Conservation (phyloP, 1,284 basidiomycete genomes). For the Rhodotorula sp. region DNA sequence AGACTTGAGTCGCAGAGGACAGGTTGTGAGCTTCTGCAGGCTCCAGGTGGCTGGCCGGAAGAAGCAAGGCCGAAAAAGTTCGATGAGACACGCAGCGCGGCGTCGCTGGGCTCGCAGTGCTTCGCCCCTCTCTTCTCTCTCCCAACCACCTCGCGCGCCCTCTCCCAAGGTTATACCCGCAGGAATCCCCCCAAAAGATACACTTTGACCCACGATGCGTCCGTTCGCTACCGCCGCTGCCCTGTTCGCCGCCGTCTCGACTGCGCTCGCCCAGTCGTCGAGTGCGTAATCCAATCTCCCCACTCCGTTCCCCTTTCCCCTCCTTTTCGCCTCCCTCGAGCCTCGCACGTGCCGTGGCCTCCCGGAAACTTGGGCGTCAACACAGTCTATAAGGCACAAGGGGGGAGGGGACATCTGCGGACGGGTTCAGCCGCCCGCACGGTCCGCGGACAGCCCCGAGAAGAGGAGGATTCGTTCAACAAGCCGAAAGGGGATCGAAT, state of each 20-base stretch:
- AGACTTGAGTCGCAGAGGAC: too few species aligned
- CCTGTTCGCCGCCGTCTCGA: background rate
- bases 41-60: too few species aligned
- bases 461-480: conserved; percentile 5
- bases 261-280: conserved; percentile 8
- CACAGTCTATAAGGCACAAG: too few species aligned
- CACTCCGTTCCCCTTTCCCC: background rate
- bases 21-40: too few species aligned
- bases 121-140: too few species aligned
- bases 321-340: background rate
- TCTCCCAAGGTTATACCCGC: background rate
- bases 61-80: too few species aligned
- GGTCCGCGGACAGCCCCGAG: too few species aligned
- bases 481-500: background rate
- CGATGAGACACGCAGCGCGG: too few species aligned
- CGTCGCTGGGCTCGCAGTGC: too few species aligned
- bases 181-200: background rate
- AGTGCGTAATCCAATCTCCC: background rate
- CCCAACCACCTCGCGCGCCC: background rate
- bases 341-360: background rate
- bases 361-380: too few species aligned
- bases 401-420: too few species aligned
- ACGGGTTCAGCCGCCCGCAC: too few species aligned
- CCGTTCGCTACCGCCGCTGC: conserved; percentile 6
- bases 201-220: background rate